Percentiles rank a stretch among this genome's conserved stretches.
phyloP scores from a whole-genome alignment of 129 eudicot species.

The Oenanthe sinensis region DNA sequence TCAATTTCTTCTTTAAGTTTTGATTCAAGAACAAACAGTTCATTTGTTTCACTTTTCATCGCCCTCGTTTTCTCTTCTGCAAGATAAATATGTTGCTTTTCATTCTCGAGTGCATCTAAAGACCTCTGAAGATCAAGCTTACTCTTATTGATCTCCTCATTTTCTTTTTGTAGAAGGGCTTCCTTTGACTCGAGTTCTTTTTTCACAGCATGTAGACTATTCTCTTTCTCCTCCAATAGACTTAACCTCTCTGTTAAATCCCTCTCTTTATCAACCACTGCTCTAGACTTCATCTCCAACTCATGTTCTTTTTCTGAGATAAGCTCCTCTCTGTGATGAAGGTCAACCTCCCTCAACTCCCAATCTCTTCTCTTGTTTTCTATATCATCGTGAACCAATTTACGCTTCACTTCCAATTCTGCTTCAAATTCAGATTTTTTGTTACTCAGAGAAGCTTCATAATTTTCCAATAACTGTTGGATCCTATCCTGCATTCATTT shows the following conservation, averaged over 20 bases:
- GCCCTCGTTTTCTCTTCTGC: conserved; percentile 62
- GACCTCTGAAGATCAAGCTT: conserved; percentile 41
- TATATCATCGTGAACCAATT: conserved; percentile 58
- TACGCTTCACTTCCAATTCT: conserved; percentile 56
- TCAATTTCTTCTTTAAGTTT: conserved; percentile 90
- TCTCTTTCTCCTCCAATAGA: conserved; percentile 52
- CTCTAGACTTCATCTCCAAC: conserved; percentile 47
- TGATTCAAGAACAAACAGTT: conserved; percentile 52
- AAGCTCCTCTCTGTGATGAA: conserved; percentile 61
- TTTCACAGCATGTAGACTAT: conserved; percentile 29
- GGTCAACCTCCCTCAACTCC: conserved; percentile 83
- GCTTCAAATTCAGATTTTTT: conserved; percentile 52
- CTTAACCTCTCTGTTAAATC: conserved; percentile 49
- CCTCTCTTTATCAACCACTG: conserved; percentile 43
- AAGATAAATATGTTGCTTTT: conserved; percentile 34
- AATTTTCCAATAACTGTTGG: conserved; percentile 44
- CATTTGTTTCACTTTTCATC: conserved; percentile 68
- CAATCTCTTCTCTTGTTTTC: conserved; percentile 74
- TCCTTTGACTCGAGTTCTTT: conserved; percentile 41
- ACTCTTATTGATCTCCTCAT: conserved; percentile 31
- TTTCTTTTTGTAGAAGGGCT: conserved; percentile 42
- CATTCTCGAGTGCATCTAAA: conserved; percentile 43
- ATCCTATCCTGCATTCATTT: conserved; percentile 40
- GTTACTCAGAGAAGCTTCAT: conserved; percentile 53
- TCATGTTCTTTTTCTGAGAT: conserved; percentile 64